A percentile compares a stretch with the other conserved stretches of the same genome.
phyloP scores from a whole-genome alignment of 2,329 filamentous ascomycete genomes.

The Sclerotinia sclerotiorum region DNA sequence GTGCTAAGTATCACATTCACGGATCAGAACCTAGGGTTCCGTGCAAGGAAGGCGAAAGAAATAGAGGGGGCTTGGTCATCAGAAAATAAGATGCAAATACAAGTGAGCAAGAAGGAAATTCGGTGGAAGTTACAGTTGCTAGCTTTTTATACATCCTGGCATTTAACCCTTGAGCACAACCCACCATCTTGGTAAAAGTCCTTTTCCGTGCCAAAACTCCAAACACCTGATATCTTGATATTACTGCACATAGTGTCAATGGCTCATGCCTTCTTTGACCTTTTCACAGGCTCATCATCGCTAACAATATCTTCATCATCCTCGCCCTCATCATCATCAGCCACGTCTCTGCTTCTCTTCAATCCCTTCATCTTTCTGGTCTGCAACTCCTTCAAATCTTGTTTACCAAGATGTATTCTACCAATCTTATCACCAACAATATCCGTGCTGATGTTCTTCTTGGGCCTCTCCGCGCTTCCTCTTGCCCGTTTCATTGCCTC shows the following conservation, averaged over 20 bases:
- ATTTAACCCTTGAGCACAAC: constrained; percentile 12
- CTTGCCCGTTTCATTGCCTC: constrained; percentile 86
- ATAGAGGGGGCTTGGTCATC: background rate
- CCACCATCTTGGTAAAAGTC: background rate
- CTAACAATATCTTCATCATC: constrained; percentile 48
- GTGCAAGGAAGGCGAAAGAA: too few species aligned
- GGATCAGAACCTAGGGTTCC: background rate
- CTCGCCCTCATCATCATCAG: constrained; percentile 53
- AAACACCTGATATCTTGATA: constrained; percentile 31
- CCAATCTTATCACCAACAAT: constrained; percentile 95
- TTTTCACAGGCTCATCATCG: constrained; percentile 39
- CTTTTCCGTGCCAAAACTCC: constrained; percentile 27
- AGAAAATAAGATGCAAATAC: background rate
- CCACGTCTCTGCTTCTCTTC: constrained; percentile 73
- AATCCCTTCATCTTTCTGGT: constrained; percentile 99
- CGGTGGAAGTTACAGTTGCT: constrained; percentile 11
- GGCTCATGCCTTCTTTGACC: constrained; percentile 35
- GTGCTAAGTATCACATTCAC: background rate
- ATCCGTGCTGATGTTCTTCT: constrained; percentile 96
- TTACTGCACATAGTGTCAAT: constrained; percentile 25
- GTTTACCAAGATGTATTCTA: constrained; percentile 84
- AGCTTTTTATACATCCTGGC: background rate
- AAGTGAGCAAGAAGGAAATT: background rate
- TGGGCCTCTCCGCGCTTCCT: constrained; percentile 71
- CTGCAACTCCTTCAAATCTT: constrained; percentile 84